A percentile compares a stretch with the other conserved stretches of the same genome.
Conservation (phyloP, 2,329 filamentous ascomycete species). For the Penicillium sp. region DNA sequence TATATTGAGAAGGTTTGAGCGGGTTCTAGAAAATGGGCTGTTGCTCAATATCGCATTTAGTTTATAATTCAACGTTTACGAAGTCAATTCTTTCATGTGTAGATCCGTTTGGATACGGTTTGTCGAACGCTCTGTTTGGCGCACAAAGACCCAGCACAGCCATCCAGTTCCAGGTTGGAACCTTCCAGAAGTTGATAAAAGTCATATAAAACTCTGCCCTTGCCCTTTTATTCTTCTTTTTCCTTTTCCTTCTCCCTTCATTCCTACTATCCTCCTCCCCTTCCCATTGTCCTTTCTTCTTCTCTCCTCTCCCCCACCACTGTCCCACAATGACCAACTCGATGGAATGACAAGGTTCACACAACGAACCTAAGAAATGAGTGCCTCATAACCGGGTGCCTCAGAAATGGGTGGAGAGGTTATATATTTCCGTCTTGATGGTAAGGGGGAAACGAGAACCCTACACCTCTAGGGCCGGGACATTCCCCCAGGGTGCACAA, state of each 20-base stretch:
- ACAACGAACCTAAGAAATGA: background rate
- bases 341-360: background rate
- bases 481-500: background rate
- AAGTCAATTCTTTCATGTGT: no score
- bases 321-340: background rate
- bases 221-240: background rate
- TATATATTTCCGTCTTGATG: background rate
- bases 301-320: background rate
- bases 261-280: background rate
- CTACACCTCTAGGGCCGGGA: background rate
- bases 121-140: no score
- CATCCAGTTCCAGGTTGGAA: background rate
- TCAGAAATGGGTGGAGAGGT: background rate
- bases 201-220: background rate
- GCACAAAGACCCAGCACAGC: no score
- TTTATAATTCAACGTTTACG: background rate
- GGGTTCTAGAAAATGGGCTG: background rate
- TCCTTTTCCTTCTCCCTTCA: background rate
- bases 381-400: background rate
- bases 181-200: background rate
- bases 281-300: background rate
- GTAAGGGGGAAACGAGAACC: background rate
- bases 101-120: no score
- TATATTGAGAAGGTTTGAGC: slow-evolving; percentile 23
- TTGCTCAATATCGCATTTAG: background rate